Evolutionary conservation across 169 alveolate species (phyloP).

Genomic region (Besnoitia besnoiti): DNA sequence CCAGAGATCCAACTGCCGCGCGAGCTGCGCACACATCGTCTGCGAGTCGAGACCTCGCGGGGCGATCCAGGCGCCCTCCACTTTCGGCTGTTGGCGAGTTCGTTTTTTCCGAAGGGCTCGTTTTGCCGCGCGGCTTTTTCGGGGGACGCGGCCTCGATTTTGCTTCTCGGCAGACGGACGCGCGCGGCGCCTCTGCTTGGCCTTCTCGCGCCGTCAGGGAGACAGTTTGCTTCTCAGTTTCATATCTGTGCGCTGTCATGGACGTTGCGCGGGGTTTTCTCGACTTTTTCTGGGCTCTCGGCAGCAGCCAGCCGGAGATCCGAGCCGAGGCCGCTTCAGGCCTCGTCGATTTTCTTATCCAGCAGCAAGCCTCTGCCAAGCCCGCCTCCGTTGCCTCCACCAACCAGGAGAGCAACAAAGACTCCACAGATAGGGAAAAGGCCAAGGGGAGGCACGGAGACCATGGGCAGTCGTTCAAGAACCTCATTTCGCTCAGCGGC

Average conservation of each 20-base stretch:
- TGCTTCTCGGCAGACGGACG: neutral
- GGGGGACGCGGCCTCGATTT: no score
- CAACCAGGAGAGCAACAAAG: neutral
- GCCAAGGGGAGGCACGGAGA: constrained; percentile 1
- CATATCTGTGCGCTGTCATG: neutral
- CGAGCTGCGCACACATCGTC: no score
- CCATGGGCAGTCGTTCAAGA: neutral
- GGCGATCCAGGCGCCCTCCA: no score
- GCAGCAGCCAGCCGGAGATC: constrained; percentile 11
- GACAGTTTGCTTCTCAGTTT: neutral
- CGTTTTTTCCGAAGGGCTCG: no score
- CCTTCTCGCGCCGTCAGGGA: neutral
- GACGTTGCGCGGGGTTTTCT: neutral
- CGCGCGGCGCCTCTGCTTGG: neutral
- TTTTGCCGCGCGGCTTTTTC: no score
- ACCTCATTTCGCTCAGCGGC: neutral
- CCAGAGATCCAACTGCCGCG: no score
- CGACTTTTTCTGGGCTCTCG: constrained; percentile 22
- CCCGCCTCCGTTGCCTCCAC: neutral
- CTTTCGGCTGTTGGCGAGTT: no score
- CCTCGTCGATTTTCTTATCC: neutral
- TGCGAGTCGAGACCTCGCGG: no score
- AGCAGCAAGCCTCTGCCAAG: neutral
- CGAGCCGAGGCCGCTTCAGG: neutral
- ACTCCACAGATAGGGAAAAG: no score